Conservation (phyloP, 257 asterid species). For the Linderniella brevidens region DNA sequence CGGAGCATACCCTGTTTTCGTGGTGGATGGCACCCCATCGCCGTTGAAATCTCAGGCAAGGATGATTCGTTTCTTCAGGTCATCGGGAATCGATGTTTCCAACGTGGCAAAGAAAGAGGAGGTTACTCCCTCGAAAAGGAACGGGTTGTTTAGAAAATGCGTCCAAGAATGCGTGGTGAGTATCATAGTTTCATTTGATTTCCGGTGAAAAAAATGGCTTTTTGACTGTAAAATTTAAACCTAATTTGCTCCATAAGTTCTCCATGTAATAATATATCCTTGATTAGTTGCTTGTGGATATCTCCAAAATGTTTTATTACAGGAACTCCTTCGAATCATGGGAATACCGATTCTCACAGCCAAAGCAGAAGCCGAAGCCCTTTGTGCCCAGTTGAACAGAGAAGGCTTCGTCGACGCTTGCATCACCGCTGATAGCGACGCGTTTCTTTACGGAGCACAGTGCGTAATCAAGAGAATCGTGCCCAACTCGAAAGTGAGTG, state of each 20-base stretch:
- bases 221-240: too few species aligned
- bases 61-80: slow-evolving; percentile 45
- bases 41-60: slow-evolving; percentile 81
- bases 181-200: not conserved
- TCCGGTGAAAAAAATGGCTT: too few species aligned
- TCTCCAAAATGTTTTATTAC: too few species aligned
- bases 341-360: slow-evolving; percentile 86
- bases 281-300: too few species aligned
- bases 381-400: slow-evolving; percentile 76
- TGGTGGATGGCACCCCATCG: slow-evolving; percentile 85
- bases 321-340: slow-evolving; percentile 84
- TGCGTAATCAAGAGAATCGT: slow-evolving; percentile 63
- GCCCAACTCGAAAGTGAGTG: slow-evolving; percentile 63
- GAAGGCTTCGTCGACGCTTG: slow-evolving; percentile 87
- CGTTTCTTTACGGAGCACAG: slow-evolving; percentile 71
- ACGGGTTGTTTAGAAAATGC: slow-evolving; percentile 38
- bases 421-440: slow-evolving; percentile 87
- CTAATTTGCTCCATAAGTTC: too few species aligned
- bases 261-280: too few species aligned
- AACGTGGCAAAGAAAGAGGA: slow-evolving; percentile 37
- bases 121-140: slow-evolving; percentile 59
- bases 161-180: slow-evolving; percentile 82
- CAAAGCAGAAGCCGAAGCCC: slow-evolving; percentile 92
- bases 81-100: slow-evolving; percentile 50
- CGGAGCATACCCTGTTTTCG: slow-evolving; percentile 87